These are phyloP conservation scores for Candida vaughaniae DNA, from an alignment of 805 yeast species.

Conservation along the genomic window DNA sequence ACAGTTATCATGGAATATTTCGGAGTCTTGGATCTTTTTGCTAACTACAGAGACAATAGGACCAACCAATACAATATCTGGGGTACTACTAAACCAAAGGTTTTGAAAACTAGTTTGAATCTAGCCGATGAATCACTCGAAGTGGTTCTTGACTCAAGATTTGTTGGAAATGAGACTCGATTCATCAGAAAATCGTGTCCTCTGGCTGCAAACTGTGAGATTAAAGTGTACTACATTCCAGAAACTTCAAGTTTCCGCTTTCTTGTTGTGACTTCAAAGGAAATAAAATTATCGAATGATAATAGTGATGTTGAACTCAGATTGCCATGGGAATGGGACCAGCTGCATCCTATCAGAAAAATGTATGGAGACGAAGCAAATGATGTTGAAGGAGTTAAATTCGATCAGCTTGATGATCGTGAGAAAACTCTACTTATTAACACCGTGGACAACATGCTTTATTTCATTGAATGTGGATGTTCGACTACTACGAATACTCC, in stretches of 20 bases:
- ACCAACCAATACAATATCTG: conserved; percentile 73
- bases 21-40: conserved; percentile 72
- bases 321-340: conserved; percentile 89
- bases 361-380: conserved; percentile 26
- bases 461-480: conserved; percentile 66
- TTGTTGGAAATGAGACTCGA: conserved; percentile 71
- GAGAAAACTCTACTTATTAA: conserved; percentile 57
- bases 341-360: conserved; percentile 66
- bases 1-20: conserved; percentile 58
- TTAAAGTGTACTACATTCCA: conserved; percentile 47
- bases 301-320: conserved; percentile 68
- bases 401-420: conserved; percentile 54
- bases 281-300: conserved; percentile 38
- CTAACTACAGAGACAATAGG: conserved; percentile 60
- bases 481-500: conserved; percentile 35
- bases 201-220: conserved; percentile 62
- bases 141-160: conserved; percentile 75
- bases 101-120: conserved; percentile 21
- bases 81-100: conserved; percentile 61
- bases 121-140: conserved; percentile 33
- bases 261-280: conserved; percentile 53
- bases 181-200: conserved; percentile 74
- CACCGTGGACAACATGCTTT: conserved; percentile 60
- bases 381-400: conserved; percentile 32
- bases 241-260: conserved; percentile 47